Percentiles rank a stretch among this genome's conserved stretches.
Conservation (phyloP, 2,329 filamentous ascomycete genomes). For the Achaetomium macrosporum region DNA sequence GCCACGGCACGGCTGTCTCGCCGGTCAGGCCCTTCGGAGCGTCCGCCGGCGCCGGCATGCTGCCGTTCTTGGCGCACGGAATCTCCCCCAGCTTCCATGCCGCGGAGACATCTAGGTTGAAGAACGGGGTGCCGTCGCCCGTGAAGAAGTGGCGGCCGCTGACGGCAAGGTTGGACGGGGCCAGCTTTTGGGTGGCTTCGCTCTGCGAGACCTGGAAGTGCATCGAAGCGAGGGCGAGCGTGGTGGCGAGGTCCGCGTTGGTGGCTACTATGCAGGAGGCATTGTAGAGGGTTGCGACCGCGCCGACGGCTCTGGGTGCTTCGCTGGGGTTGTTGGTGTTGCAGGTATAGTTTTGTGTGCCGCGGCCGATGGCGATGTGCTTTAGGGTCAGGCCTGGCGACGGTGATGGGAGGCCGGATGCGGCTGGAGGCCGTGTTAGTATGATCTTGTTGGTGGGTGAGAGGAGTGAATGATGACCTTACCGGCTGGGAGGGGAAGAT, state of each 20-base stretch:
- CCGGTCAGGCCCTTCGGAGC: slow-evolving; percentile 56
- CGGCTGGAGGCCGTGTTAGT: slow-evolving; percentile 16
- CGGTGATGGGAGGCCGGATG: slow-evolving; percentile 49
- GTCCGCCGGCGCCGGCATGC: slow-evolving; percentile 55
- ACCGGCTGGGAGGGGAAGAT: slow-evolving; percentile 47
- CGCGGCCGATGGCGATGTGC: slow-evolving; percentile 80
- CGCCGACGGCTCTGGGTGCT: slow-evolving; percentile 61
- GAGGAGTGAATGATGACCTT: slow-evolving; percentile 27
- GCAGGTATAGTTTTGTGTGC: slow-evolving; percentile 94
- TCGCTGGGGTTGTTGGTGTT: slow-evolving; percentile 52
- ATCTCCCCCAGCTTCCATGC: slow-evolving; percentile 52
- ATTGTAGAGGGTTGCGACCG: slow-evolving; percentile 81
- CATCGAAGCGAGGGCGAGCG: slow-evolving; percentile 63
- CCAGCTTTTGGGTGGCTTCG: slow-evolving; percentile 34
- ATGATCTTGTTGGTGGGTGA: not conserved
- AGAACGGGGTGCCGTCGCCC: slow-evolving; percentile 65
- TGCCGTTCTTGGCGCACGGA: slow-evolving; percentile 56
- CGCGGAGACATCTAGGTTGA: slow-evolving; percentile 61
- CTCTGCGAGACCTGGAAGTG: slow-evolving; percentile 51
- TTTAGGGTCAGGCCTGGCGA: slow-evolving; percentile 56
- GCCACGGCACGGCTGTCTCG: slow-evolving; percentile 70
- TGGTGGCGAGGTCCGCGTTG: slow-evolving; percentile 59
- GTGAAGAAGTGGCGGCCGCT: slow-evolving; percentile 80
- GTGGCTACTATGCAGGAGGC: slow-evolving; percentile 70
- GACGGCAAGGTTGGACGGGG: slow-evolving; percentile 56